Conservation (phyloP, 2,329 filamentous ascomycete genomes). For the Neurospora sp. region DNA sequence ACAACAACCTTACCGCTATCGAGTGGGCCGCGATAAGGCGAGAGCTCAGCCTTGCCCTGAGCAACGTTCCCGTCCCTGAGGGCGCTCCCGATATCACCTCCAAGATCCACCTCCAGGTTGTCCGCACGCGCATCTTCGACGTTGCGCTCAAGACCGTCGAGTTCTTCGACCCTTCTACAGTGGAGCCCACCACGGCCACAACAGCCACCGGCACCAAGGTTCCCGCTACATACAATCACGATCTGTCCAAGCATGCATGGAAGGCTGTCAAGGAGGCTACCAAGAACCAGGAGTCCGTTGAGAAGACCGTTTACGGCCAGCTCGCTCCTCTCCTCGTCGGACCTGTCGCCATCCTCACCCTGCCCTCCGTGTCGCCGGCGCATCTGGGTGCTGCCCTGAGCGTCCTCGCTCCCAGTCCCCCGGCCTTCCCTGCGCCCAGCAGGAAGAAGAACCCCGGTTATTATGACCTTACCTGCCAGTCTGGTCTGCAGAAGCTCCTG, state of each 20-base stretch:
- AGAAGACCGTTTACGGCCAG: slow-evolving; percentile 37
- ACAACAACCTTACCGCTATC: slow-evolving; percentile 58
- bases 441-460: slow-evolving; percentile 69
- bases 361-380: slow-evolving; percentile 73
- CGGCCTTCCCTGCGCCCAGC: slow-evolving; percentile 67
- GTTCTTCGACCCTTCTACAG: slow-evolving; percentile 53
- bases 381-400: slow-evolving; percentile 75
- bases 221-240: slow-evolving; percentile 32
- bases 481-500: slow-evolving; percentile 75
- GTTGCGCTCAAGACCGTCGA: slow-evolving; percentile 78
- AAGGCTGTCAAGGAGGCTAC: slow-evolving; percentile 32
- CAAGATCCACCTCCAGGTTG: slow-evolving; percentile 65
- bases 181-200: slow-evolving; percentile 22
- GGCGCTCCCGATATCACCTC: slow-evolving; percentile 39
- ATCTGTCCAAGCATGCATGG: slow-evolving; percentile 45
- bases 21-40: slow-evolving; percentile 67
- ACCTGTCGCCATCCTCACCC: slow-evolving; percentile 67
- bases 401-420: slow-evolving; percentile 62
- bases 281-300: slow-evolving; percentile 17
- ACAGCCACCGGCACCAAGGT: slow-evolving; percentile 25
- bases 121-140: slow-evolving; percentile 83
- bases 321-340: slow-evolving; percentile 72
- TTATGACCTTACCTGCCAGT: slow-evolving; percentile 69
- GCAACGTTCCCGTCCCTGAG: slow-evolving; percentile 24
- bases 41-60: slow-evolving; percentile 47